Percentiles rank a stretch among this genome's conserved stretches.
These are phyloP conservation scores for Fusarium kyushuense DNA, from an alignment of 2,329 filamentous ascomycete species.

Conservation along the genomic window DNA sequence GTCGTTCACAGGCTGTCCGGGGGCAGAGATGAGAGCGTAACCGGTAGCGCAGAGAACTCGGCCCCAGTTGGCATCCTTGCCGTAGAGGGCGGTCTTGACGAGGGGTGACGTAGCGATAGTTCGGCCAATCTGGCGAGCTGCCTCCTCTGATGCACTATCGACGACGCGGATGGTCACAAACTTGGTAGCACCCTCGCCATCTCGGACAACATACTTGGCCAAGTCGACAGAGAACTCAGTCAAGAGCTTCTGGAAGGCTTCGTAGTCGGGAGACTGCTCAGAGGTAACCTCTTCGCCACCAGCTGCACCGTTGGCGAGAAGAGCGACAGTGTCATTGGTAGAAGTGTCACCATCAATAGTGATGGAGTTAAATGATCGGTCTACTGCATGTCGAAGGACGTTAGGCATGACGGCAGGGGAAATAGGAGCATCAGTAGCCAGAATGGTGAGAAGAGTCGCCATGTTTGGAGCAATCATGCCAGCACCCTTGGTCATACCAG, in stretches of 20 bases:
- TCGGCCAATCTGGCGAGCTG: conserved; percentile 83
- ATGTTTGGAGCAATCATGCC: conserved; percentile 99
- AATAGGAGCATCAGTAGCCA: conserved; percentile 92
- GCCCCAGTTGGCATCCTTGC: conserved; percentile 98
- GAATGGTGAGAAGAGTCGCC: conserved; percentile 91
- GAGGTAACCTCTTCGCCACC: conserved; percentile 74
- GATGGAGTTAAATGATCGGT: conserved; percentile 94
- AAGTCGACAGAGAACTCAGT: conserved; percentile 84
- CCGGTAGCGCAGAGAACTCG: conserved; percentile 95
- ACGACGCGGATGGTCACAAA: conserved; percentile 93
- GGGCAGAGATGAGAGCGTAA: conserved; percentile 75
- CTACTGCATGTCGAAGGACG: conserved; percentile 79
- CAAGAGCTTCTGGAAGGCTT: conserved; percentile 77
- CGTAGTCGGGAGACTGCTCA: conserved; percentile 70
- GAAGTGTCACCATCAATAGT: conserved; percentile 97
- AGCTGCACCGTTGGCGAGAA: conserved; percentile 95
- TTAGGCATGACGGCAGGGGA: conserved; percentile 73
- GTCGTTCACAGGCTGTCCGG: conserved; percentile 67
- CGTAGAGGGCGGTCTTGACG: conserved; percentile 97
- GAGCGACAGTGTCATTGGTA: conserved; percentile 94
- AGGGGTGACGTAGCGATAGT: conserved; percentile 92
- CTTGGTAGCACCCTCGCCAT: conserved; percentile 97
- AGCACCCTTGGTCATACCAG: conserved; percentile 96
- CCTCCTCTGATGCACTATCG: conserved; percentile 75
- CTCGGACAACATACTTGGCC: conserved; percentile 92